Evolutionary conservation across 495 filamentous ascomycete genomes (phyloP), one percentile per base, ranked within the genome.

Genomic region (Aspergillus leporis): DNA sequence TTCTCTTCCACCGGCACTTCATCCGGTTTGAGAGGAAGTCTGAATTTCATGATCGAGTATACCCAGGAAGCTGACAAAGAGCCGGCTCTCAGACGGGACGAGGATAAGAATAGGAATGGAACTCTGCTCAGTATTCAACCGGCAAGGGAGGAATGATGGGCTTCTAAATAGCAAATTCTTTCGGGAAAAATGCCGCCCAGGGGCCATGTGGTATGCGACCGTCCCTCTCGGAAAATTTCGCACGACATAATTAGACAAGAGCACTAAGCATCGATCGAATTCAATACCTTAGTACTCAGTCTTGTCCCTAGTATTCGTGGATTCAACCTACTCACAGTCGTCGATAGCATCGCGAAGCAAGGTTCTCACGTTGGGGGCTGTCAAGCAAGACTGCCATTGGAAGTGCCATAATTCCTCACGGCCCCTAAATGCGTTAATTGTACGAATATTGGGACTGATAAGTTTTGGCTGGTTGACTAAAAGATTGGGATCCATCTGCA

Each of bases 1-100:
- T 61, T 38, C 16, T 52, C 59, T 2, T 56, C 47, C 9, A 61
- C 53, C 23, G 53, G 59, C 25, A 61, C 21, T 46, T 61, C 59
- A n/a, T 61, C 47, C 22, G 36, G 59, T 47, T 56, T 55, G 16
- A 52, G 18, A 30, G 21, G 47, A 46, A 53, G 55, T 28, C 59
- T 40, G 25, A 61, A 61, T 34, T 53, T 41, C 59, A 61, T 61
- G 22, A 5, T 43, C 7, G 36, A 25, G 34, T 23, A 50, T 28
- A 2, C 16, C 14, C 43, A 13, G 4, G 22, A n/a, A 28, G 14
- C 28, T 51, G 23, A 16, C 21, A 47, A 49, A 21, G 48, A n/a
- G 22, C 14, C 43, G 43, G 43, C 43, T 47, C 1, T 36, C 34
- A 36, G 13, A 8, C 34, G 34, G 34, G 34, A 14, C 4, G 19